Evolutionary conservation across 495 filamentous ascomycete species (phyloP).

Genomic region (Cercophora sp.): DNA sequence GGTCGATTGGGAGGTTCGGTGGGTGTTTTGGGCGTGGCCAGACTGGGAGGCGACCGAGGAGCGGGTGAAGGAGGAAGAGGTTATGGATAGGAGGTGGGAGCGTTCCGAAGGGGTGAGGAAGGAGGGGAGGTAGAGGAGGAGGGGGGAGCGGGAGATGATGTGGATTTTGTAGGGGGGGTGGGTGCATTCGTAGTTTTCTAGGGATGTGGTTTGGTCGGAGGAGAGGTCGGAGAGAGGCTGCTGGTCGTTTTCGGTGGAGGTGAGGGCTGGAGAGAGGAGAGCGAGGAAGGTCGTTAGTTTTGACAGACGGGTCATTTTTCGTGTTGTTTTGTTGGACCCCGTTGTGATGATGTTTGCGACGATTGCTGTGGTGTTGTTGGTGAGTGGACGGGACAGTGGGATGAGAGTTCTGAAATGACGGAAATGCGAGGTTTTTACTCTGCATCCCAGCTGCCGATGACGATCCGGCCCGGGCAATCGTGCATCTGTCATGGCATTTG

Average conservation of each 20-base stretch:
- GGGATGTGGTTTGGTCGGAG: constrained; percentile 11
- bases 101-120: constrained; percentile 43
- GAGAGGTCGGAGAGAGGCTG: too few species aligned
- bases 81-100: constrained; percentile 27
- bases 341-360: too few species aligned
- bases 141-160: constrained; percentile 50
- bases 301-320: constrained; percentile 11
- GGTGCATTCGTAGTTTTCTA: constrained; percentile 29
- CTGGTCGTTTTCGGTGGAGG: background rate
- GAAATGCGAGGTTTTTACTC: too few species aligned
- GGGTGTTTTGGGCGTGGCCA: constrained; percentile 24
- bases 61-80: constrained; percentile 32
- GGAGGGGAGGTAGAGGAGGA: constrained; percentile 53
- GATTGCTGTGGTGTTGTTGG: background rate
- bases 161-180: constrained; percentile 46
- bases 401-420: too few species aligned
- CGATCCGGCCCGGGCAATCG: too few species aligned
- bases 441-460: too few species aligned
- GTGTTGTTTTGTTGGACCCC: background rate
- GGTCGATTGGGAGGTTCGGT: constrained; percentile 45
- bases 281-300: constrained; percentile 18
- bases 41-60: constrained; percentile 35
- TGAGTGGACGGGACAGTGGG: constrained; percentile 3
- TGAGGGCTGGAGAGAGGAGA: constrained; percentile 9
- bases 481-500: too few species aligned